phyloP scores from a whole-genome alignment of 1,284 basidiomycete genomes.

The Puccinia novopanici region DNA sequence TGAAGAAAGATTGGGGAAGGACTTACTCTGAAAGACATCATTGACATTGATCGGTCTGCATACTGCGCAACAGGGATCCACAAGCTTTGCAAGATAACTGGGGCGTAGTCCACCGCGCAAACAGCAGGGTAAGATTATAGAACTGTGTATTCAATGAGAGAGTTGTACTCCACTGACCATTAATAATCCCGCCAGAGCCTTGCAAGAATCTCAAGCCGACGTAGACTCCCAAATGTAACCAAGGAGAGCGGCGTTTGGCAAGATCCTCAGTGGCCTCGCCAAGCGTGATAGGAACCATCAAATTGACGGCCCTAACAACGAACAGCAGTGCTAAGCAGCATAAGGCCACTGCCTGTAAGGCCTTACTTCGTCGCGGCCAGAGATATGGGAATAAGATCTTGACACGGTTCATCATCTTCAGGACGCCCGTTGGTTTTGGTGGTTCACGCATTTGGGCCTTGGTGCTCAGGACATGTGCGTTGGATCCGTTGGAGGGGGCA shows the following conservation, averaged over 20 bases:
- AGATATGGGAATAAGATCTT: constrained; percentile 73
- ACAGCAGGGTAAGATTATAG: neutral
- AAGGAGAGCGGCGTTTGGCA: constrained; percentile 55
- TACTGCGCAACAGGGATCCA: constrained; percentile 72
- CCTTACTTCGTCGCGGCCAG: constrained; percentile 71
- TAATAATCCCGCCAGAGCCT: constrained; percentile 60
- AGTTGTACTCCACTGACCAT: too few relatives aligned
- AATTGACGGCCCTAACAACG: constrained; percentile 74
- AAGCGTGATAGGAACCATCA: constrained; percentile 72
- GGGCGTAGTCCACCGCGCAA: constrained; percentile 1
- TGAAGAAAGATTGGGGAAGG: too few relatives aligned
- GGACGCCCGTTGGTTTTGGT: constrained; percentile 44
- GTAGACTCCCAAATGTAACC: constrained; percentile 57
- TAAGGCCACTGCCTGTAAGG: constrained; percentile 73
- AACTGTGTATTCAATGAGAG: too few relatives aligned
- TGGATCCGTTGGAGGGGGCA: constrained; percentile 39
- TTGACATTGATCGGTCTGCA: constrained; percentile 67
- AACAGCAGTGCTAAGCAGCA: constrained; percentile 71
- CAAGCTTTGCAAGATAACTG: constrained; percentile 55
- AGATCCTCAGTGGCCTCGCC: constrained; percentile 67
- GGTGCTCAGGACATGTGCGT: constrained; percentile 45
- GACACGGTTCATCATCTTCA: constrained; percentile 59
- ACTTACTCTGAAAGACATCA: constrained; percentile 68
- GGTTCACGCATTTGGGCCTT: constrained; percentile 47
- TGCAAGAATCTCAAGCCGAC: constrained; percentile 60